Base-by-base conservation (phyloP, 2,329 filamentous ascomycete species). In the Phialophora verrucosa region DNA sequence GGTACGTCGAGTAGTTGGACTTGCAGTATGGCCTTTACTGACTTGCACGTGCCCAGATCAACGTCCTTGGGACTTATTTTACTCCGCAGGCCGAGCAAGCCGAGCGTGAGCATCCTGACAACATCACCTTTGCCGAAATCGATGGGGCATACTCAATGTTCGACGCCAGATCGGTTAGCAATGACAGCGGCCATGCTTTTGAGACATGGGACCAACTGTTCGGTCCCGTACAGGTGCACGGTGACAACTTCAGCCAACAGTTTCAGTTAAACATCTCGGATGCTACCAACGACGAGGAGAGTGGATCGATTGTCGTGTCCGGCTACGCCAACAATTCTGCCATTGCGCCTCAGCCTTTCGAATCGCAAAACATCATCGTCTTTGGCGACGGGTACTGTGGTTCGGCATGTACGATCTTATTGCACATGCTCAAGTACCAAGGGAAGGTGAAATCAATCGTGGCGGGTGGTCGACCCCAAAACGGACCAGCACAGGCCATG, bases 401-500 rank as follows among this genome's bases (percentile, higher is more conserved):
- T 23, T 87, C 84, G 0, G 84, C 85, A 2, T 88, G 86, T 76
- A 82, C 84, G 3, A 77, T 86, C 5, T 85, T 87, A 67, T 80
- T 81, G 10, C 83, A 88, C 68, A 80, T 87, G 70, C 77, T 88
- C 71, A 81, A 81, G 23, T 75, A 81, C 29, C 80, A 85, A 65
- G 84, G 78, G 20, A 83, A 84, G 23, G 83, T 90, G 2, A 83
- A 83, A 69, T 84, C 83, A 38, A 81, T 90, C 53, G 81, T 81
- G 1, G 78, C 88, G 29, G 88, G 89, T 8, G 89, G 89, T 1
- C 83, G 85, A 0, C 84, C 88, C 0, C 76, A 78, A 10, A 72
- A 79, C 0, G 78, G 77, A 4, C 82, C 84, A 0, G 90, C 88
- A 79, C 87, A 90, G 78, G 83, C 82, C 3, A 81, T 89, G n/a